Conservation (phyloP, 805 yeast species). For the Babjeviella inositovora region DNA sequence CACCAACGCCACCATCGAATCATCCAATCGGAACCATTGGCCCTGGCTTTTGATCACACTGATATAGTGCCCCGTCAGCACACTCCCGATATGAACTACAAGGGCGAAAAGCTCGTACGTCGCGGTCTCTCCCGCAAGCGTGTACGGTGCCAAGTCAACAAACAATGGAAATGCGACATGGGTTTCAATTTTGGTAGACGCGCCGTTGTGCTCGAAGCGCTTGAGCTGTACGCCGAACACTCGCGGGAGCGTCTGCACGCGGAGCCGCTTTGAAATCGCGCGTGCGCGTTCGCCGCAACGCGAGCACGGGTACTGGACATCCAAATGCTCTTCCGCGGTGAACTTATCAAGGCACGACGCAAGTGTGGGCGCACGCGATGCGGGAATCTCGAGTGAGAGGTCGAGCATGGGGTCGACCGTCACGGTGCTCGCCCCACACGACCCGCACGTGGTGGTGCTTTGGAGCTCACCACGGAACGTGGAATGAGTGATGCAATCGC, state of each 20-base stretch:
- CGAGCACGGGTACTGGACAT: conserved; percentile 56
- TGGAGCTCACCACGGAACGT: conserved; percentile 75
- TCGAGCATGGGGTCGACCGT: conserved; percentile 80
- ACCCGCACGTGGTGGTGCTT: conserved; percentile 60
- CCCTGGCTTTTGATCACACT: conserved; percentile 58
- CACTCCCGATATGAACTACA: conserved; percentile 82
- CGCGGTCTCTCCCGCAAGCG: conserved; percentile 15
- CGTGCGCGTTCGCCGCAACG: conserved; percentile 44
- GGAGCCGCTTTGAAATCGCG: conserved; percentile 54
- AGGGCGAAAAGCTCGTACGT: conserved; percentile 76
- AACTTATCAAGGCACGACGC: conserved; percentile 60
- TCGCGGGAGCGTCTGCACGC: conserved; percentile 54
- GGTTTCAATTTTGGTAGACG: conserved; percentile 59
- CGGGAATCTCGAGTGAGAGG: conserved; percentile 57
- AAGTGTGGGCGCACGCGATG: conserved; percentile 15
- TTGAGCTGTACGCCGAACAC: conserved; percentile 78
- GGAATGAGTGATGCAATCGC: conserved; percentile 71
- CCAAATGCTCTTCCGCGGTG: conserved; percentile 65
- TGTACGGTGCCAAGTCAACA: conserved; percentile 56
- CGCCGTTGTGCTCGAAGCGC: conserved; percentile 48
- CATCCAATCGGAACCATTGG: conserved; percentile 87
- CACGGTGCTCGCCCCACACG: conserved; percentile 45
- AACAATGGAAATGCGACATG: conserved; percentile 60
- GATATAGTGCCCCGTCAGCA: conserved; percentile 91
- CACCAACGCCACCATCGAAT: conserved; percentile 60